Evolutionary conservation across 2,329 filamentous ascomycete species (phyloP).

Genomic region (Sclerotinia nivalis): DNA sequence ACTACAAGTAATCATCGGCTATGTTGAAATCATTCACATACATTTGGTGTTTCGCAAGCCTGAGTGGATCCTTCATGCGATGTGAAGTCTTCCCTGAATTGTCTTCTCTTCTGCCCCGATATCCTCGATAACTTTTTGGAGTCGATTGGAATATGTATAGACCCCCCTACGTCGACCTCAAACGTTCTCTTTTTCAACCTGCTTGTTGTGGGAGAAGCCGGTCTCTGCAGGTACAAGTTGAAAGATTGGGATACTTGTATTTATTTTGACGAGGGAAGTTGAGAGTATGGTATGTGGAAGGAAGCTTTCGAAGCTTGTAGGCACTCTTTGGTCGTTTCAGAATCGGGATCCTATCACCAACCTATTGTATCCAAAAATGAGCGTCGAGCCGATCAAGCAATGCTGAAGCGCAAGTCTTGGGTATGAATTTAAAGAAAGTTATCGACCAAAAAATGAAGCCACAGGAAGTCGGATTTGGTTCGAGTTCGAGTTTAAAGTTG

Average conservation of each 20-base stretch:
- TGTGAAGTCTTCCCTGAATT: slow-evolving; percentile 25
- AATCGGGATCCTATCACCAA: slow-evolving; percentile 24
- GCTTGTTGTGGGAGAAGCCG: slow-evolving; percentile 15
- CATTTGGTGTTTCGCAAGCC: slow-evolving; percentile 40
- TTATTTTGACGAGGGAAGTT: background rate
- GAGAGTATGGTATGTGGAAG: background rate
- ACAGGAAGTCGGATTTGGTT: background rate
- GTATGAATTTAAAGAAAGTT: slow-evolving; percentile 18
- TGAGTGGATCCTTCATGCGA: slow-evolving; percentile 37
- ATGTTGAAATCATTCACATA: slow-evolving; percentile 34
- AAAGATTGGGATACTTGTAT: slow-evolving; percentile 18
- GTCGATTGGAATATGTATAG: slow-evolving; percentile 12
- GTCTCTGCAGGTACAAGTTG: slow-evolving; percentile 11
- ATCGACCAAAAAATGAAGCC: slow-evolving; percentile 12
- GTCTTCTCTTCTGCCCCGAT: slow-evolving; percentile 22
- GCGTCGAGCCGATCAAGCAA: slow-evolving; percentile 37
- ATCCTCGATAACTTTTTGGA: slow-evolving; percentile 11
- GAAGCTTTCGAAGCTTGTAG: slow-evolving; percentile 28
- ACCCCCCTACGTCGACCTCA: slow-evolving; percentile 7
- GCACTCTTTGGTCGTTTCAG: slow-evolving; percentile 30
- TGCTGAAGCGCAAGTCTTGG: slow-evolving; percentile 29
- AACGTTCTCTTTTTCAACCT: slow-evolving; percentile 13
- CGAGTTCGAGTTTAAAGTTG: background rate
- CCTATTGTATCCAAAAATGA: slow-evolving; percentile 23
- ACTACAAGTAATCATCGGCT: slow-evolving; percentile 1